Base-by-base conservation (phyloP, 768 basidiomycete species). In the Xerocomus potaroensis region DNA sequence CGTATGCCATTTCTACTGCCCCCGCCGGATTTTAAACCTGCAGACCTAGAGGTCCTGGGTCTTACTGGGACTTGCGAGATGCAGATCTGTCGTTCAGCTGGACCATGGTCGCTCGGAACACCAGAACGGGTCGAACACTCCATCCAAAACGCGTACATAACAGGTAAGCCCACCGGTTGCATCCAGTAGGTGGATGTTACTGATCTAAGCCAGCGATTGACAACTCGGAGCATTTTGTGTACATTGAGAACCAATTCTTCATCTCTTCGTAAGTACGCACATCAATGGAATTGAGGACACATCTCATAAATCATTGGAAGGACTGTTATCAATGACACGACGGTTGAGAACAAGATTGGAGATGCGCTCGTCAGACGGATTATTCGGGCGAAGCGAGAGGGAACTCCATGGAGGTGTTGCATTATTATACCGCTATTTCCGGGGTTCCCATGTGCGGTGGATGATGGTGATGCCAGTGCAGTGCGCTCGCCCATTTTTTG, bases 71-170 rank as follows among this genome's bases (percentile, higher is more conserved):
- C 95, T 0, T 97, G 94, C 65, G 96, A 99, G 63, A 75, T 96
- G 61, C 96, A 99, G 61, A 91, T 99, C 51, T 95, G 92, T 64
- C 83, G 96, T 21, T 95, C 91, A 14, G 87, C 89, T 11, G 92
- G 93, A 2, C 90, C 91, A 2, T 99, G 96, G 96, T 97, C 94
- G 3, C 75, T 98, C 66, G 96, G 94, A 3, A 97, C 93, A 3
- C 76, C 81, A 16, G 83, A 81, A 44, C 82, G 76, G 57, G 79
- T 85, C 38, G 96, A 99, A 66, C 81, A 84, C 57, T 97, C 95
- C 11, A 92, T 98, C 34, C 92, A 94, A 69, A 91, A 90, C 57
- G 93, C 94, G 11, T 96, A 97, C 61, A 69, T 91, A 47, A 85
- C 93, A 76, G 90, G 91, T 87, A 47, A 15, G 69, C 19, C 22